These are phyloP conservation scores for Teratosphaeria nubilosa DNA, from an alignment of 2,329 filamentous ascomycete genomes.

Conservation along the genomic window DNA sequence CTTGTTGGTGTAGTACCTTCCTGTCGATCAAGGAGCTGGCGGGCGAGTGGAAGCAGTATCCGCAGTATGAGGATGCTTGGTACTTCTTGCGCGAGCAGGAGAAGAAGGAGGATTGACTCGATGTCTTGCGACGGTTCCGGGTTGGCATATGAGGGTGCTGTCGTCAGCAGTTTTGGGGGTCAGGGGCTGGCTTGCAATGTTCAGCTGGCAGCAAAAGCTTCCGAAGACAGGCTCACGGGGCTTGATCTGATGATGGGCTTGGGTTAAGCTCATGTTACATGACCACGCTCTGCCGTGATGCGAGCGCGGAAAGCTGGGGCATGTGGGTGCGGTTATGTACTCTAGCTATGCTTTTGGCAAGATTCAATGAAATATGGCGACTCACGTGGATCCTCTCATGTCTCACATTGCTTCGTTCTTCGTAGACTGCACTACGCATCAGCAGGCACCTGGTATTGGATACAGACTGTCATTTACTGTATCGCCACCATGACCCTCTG, in stretches of 20 bases:
- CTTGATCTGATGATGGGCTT: background rate
- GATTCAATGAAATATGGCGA: background rate
- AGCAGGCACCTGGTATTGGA: too few species aligned
- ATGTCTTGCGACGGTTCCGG: conserved; percentile 2
- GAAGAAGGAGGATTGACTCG: conserved; percentile 12
- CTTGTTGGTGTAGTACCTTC: conserved; percentile 16
- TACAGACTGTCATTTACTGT: too few species aligned
- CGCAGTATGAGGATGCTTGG: conserved; percentile 22
- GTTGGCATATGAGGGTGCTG: conserved; percentile 2
- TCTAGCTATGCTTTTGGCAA: background rate
- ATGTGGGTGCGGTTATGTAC: background rate
- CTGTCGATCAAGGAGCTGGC: conserved; percentile 24
- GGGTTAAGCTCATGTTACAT: background rate
- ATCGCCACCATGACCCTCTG: too few species aligned
- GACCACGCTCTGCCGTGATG: background rate
- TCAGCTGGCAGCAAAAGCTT: background rate
- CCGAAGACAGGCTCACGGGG: background rate
- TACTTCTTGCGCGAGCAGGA: conserved; percentile 25
- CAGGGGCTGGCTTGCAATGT: background rate
- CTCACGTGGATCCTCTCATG: background rate
- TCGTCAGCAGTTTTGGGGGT: background rate
- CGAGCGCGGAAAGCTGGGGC: background rate
- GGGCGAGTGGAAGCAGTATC: conserved; percentile 26
- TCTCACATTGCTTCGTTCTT: background rate
- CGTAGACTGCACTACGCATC: too few species aligned